Evolutionary conservation across 192 early-diverging fungal species (phyloP), one percentile per base, ranked within the genome.

Genomic region (Mortierella claussenii): DNA sequence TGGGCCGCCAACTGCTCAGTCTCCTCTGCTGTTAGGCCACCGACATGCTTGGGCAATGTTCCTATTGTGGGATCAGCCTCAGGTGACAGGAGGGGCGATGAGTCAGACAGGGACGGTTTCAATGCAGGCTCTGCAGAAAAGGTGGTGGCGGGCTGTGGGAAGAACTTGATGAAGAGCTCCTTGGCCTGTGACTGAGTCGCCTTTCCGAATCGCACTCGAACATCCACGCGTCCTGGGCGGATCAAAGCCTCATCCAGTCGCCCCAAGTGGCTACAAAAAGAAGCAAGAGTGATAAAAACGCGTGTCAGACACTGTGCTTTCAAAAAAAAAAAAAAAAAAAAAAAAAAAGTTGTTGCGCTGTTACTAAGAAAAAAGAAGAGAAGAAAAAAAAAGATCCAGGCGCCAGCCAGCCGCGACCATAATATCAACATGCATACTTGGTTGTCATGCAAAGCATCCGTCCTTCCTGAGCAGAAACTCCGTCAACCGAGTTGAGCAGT

Each of bases 401-500:
- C n/a, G n/a, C n/a, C n/a, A n/a, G n/a, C n/a, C n/a, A n/a, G n/a
- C n/a, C n/a, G n/a, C n/a, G n/a, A n/a, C n/a, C n/a, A n/a, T n/a
- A n/a, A n/a, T n/a, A n/a, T n/a, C n/a, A n/a, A n/a, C n/a, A n/a
- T n/a, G n/a, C 85, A 60, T 80, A 86, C 82, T 93, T 91, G 23
- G 90, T 93, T 0, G 91, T 93, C 91, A 93, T 92, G 65, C 88
- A 88, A 7, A 92, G 69, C 47, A 93, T 87, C 3, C 91, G 81
- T 3, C 89, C 91, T 66, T 93, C 91, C 55, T 90, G 87, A 9
- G 89, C 80, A 33, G 67, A 70, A 1, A 92, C 88, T 23, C 91
- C 91, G 56, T 93, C 91, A 36, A 93, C 87, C 4, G 88, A 89
- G 63, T 93, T 93, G n/a, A 93, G 75, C 13, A 93, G 58, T 15